Base-by-base conservation (phyloP, 768 basidiomycete genomes). In the Leccinum sublutescens region DNA sequence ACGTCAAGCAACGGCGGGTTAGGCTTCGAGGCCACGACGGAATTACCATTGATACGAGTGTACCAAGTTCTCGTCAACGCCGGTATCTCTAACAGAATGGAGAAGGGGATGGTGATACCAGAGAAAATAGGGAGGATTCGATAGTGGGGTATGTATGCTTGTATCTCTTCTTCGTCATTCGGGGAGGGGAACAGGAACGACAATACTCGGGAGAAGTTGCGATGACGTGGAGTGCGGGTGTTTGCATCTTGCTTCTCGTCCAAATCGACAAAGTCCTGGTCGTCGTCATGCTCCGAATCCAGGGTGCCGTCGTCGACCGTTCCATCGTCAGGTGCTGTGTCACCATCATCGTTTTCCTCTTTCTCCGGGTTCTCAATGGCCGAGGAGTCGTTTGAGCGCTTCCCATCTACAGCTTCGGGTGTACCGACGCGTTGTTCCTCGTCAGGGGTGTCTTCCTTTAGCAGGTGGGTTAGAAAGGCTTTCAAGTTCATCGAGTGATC, bases 61-160 rank as follows among this genome's bases (percentile, higher is more conserved):
- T 86, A 90, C 90, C 89, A 90, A 54, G 81, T 79, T 59, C 85
- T 86, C 1, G 89, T 93, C 11, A 93, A 73, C 15, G 88, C 87
- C 1, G 92, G 92, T 29, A 94, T 89, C 65, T 89, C 88, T 31
- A 93, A 78, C n/a, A 94, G 78, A 52, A 93, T 88, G 17, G 87
- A 82, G 65, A 94, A 91, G 0, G 89, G 88, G 38, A 89, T 83
- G 60, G 85, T 69, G 43, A 88, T 77, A 19, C 86, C 87, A 14
- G 89, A 84, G 9, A 90, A 57, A 45, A 91, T 85, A 0, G 88
- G 88, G 5, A 84, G 73, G 54, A 76, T 75, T 17, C 90, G 85
- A 67, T 87, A 88, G 54, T 82, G 81, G 23, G 86, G 85, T 31
- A 81, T 66, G 57, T 78, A 80, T 31, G 67, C 57, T 34, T 70